Evolutionary conservation across 805 yeast species (phyloP), one percentile per base, ranked within the genome.

Genomic region (Blastobotrys robertii): DNA sequence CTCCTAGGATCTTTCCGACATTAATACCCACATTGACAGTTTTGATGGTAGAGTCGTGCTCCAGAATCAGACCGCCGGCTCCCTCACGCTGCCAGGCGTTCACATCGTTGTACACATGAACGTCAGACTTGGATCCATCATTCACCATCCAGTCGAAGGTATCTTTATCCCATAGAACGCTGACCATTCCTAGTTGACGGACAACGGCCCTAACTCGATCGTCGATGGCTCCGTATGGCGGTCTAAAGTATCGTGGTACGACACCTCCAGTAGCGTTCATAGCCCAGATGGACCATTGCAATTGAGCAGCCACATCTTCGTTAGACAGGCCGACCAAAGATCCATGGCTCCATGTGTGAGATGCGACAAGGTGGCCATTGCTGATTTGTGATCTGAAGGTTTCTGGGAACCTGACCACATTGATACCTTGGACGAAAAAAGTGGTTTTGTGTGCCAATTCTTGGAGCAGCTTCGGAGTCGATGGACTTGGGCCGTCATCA

Each of bases 211-310:
- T 67, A 1, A 90, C 82, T 42, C 97, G 67, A 58, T 87, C 81
- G 64, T 90, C 98, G 30, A 85, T 70, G 0, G 95, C 97, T 1
- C 97, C 98, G 58, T 85, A 90, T 1, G 98, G 98, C 0, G 98
- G 98, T 51, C 98, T 73, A 60, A 84, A 90, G 84, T 90, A 90
- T 55, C 81, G 81, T 5, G 98, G 98, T 8, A 84, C 58, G 54
- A 87, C 88, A 22, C 79, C 69, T 0, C 85, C 84, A 0, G 97
- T 87, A 1, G 96, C 96, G 65, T 90, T 88, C 87, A 88, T 84
- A 4, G 97, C 96, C 97, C 97, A 90, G 29, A 86, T 77, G 1
- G 94, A 79, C 98, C 98, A 90, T 61, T 88, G 81, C 32, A 90
- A 64, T 59, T 90, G 95, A 0, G 97, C 95, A 44, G 83, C 77